These are phyloP conservation scores for Orbilia brochopaga DNA, from an alignment of 2,329 filamentous ascomycete genomes.

Conservation along the genomic window DNA sequence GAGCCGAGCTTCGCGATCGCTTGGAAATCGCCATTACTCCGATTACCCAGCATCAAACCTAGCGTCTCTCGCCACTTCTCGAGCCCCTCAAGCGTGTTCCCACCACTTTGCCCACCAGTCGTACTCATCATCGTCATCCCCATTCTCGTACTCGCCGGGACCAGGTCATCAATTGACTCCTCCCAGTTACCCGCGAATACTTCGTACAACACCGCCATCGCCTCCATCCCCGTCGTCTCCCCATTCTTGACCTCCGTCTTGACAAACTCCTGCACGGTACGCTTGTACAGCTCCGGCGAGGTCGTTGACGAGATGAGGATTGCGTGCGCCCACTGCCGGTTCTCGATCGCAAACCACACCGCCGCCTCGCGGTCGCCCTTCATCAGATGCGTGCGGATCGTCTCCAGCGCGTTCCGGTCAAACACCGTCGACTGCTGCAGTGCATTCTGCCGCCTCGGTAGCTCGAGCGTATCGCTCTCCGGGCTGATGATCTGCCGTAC, in stretches of 20 bases:
- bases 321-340: slow-evolving; percentile 93
- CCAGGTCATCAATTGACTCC: slow-evolving; percentile 93
- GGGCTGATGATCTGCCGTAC: slow-evolving; percentile 77
- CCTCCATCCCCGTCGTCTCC: slow-evolving; percentile 72
- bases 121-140: slow-evolving; percentile 88
- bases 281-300: slow-evolving; percentile 84
- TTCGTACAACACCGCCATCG: slow-evolving; percentile 88
- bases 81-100: slow-evolving; percentile 80
- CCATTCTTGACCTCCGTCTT: slow-evolving; percentile 88
- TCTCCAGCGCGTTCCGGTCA: slow-evolving; percentile 72
- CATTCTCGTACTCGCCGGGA: slow-evolving; percentile 87
- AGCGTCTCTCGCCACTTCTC: slow-evolving; percentile 95
- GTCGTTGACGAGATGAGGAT: slow-evolving; percentile 82
- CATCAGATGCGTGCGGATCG: slow-evolving; percentile 75
- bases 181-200: slow-evolving; percentile 92
- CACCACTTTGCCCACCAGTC: slow-evolving; percentile 60
- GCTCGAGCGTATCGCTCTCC: slow-evolving; percentile 57
- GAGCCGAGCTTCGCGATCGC: slow-evolving; percentile 81
- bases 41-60: slow-evolving; percentile 82
- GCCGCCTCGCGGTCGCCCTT: slow-evolving; percentile 86
- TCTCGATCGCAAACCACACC: slow-evolving; percentile 90
- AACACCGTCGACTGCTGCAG: slow-evolving; percentile 57
- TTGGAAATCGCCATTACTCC: slow-evolving; percentile 77
- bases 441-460: slow-evolving; percentile 51
- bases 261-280: slow-evolving; percentile 93